A percentile compares a stretch with the other conserved stretches of the same genome.
Evolutionary conservation across 352 stramenopile species (phyloP).

Genomic region (Pythium dissotocum): DNA sequence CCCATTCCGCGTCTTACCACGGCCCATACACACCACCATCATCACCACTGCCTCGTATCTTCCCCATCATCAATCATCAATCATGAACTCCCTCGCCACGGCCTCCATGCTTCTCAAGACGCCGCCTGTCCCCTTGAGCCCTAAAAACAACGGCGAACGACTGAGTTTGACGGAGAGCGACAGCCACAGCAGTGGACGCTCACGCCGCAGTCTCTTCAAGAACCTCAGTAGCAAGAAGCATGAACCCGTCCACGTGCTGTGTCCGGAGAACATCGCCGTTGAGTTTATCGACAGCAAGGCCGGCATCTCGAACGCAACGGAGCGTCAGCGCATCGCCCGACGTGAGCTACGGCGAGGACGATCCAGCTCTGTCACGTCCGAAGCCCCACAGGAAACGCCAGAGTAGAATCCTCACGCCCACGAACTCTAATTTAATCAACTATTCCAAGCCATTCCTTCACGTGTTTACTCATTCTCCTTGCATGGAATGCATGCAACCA

Average conservation of each 20-base stretch:
- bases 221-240: conserved; percentile 6
- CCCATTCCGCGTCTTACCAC: conserved; percentile 5
- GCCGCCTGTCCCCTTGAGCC: neutral
- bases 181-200: neutral
- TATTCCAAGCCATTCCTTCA: no score
- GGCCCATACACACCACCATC: neutral
- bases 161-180: neutral
- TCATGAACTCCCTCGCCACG: conserved; percentile 8
- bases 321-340: conserved; percentile 14
- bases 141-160: neutral
- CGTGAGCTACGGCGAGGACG: conserved; percentile 5
- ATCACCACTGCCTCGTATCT: neutral
- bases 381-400: neutral
- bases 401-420: neutral
- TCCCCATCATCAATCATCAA: neutral
- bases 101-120: conserved; percentile 7
- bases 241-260: conserved; percentile 10
- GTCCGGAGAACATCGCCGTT: conserved; percentile 12
- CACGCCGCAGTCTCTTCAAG: conserved; percentile 1
- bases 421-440: neutral
- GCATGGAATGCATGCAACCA: no score
- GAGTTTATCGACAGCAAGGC: conserved; percentile 24
- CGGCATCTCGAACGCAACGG: conserved; percentile 1
- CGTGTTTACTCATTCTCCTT: no score
- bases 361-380: neutral